Evolutionary conservation across 192 early-diverging fungal species (phyloP), one percentile per base, ranked within the genome.

Genomic region (Chytriomyces sp.): DNA sequence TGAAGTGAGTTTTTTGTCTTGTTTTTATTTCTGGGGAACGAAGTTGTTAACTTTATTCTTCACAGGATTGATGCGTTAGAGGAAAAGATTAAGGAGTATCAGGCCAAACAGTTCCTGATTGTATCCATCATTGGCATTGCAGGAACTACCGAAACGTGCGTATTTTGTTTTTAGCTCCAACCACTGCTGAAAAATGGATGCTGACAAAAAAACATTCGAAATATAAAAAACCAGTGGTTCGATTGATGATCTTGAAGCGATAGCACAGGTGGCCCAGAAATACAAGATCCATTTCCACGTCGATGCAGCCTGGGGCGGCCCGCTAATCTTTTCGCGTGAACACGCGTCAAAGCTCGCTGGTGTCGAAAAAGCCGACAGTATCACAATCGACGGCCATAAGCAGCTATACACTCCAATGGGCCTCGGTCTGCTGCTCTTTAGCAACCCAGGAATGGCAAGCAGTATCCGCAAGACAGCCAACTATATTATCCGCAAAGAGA

Each of bases 361-460:
- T 57, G 87, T 89, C 63, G 63, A 77, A 18, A 46, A 50, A 13
- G 86, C 88, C 61, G 84, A 88, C 82, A 85, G 82, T 13, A 84
- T 89, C 60, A 88, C 88, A 7, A 77, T 89, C 59, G 88, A 89
- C 71, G 88, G 86, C 57, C 88, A 89, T 77, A 89, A 89, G 74
- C 86, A 88, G 69, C 84, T 89, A 43, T 89, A 89, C 79, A 89
- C 86, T 2, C 88, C 88, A 1, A 82, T 88, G 82, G 88, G 88
- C 43, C 80, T 87, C 45, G 88, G 88, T 11, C 78, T 89, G 16
- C 50, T 89, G 16, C 78, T 89, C 18, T 83, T 86, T 60, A 67
- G 75, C 20, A 72, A 79, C 49, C 85, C 85, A 5, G 65, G 76
- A 0, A 53, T 67, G 59, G 69, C 83, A 10, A 49, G 64, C 47